These are phyloP conservation scores for Colletotrichum higginsianum DNA, from an alignment of 2,329 filamentous ascomycete genomes.

Conservation along the genomic window DNA sequence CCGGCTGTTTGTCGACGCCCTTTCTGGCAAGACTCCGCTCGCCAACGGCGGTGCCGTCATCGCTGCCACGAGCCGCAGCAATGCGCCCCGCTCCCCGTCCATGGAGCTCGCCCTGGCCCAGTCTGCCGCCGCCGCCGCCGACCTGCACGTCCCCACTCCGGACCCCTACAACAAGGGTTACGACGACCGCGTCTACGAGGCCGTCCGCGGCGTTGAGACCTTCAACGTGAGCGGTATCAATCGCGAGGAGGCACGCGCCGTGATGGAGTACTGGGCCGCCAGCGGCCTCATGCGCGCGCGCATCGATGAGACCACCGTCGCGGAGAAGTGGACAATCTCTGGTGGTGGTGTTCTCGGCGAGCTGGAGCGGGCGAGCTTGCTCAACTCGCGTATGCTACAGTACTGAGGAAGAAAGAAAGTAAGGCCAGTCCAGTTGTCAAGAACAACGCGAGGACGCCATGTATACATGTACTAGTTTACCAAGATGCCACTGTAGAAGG, in stretches of 20 bases:
- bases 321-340: conserved; percentile 87
- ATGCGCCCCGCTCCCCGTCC: conserved; percentile 74
- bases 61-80: conserved; percentile 81
- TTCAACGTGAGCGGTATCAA: conserved; percentile 77
- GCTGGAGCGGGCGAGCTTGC: conserved; percentile 78
- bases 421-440: neutral
- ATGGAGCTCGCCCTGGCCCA: conserved; percentile 78
- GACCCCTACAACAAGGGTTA: conserved; percentile 71
- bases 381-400: conserved; percentile 60
- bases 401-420: conserved; percentile 3
- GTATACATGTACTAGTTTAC: conserved; percentile 36
- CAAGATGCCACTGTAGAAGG: conserved; percentile 29
- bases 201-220: conserved; percentile 65
- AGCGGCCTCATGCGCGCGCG: conserved; percentile 83
- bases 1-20: conserved; percentile 79
- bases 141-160: conserved; percentile 55
- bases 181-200: conserved; percentile 69
- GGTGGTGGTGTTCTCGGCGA: conserved; percentile 89
- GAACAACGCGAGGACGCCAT: neutral
- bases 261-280: conserved; percentile 95
- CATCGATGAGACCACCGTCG: conserved; percentile 79
- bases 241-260: conserved; percentile 80
- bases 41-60: conserved; percentile 85
- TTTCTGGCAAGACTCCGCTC: conserved; percentile 72
- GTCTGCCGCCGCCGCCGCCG: conserved; percentile 61